A percentile compares a stretch with the other conserved stretches of the same genome.
phyloP scores from a whole-genome alignment of 169 alveolate species.

The Babesia gibsoni region DNA sequence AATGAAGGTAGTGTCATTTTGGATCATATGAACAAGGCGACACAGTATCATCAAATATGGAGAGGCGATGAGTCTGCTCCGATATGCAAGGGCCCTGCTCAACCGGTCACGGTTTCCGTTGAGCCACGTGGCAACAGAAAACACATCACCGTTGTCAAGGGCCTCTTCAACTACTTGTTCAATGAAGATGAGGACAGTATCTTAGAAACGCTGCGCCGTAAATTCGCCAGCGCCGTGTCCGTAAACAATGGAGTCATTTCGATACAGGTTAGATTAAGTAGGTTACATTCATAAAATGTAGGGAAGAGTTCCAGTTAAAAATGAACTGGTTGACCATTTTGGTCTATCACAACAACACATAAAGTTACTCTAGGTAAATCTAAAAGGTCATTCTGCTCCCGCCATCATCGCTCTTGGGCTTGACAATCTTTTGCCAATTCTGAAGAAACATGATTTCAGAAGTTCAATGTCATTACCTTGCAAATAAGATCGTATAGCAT shows the following conservation, averaged over 20 bases:
- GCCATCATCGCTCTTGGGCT: constrained; percentile 81
- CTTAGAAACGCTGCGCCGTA: constrained; percentile 31
- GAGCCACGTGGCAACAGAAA: constrained; percentile 54
- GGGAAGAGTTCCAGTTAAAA: constrained; percentile 17
- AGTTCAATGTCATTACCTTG: constrained; percentile 52
- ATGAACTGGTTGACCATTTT: constrained; percentile 3
- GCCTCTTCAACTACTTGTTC: constrained; percentile 33
- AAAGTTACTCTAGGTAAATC: background rate
- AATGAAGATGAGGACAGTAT: constrained; percentile 25
- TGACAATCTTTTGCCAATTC: constrained; percentile 85
- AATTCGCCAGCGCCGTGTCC: constrained; percentile 35
- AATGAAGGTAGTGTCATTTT: constrained; percentile 2
- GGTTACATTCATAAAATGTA: background rate
- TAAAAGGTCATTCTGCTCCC: constrained; percentile 77
- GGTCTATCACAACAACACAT: constrained; percentile 29
- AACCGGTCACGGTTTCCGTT: constrained; percentile 40
- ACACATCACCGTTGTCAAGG: constrained; percentile 42
- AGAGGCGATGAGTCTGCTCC: constrained; percentile 5
- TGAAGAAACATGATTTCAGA: background rate
- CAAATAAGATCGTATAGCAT: constrained; percentile 85
- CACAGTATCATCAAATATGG: constrained; percentile 7
- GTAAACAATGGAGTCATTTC: constrained; percentile 6
- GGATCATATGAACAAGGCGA: constrained; percentile 3
- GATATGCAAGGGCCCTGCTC: constrained; percentile 13
- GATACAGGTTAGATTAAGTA: constrained; percentile 13